Evolutionary conservation across 73 alveolate genomes (phyloP).

Genomic region (Blepharisma japonicum): DNA sequence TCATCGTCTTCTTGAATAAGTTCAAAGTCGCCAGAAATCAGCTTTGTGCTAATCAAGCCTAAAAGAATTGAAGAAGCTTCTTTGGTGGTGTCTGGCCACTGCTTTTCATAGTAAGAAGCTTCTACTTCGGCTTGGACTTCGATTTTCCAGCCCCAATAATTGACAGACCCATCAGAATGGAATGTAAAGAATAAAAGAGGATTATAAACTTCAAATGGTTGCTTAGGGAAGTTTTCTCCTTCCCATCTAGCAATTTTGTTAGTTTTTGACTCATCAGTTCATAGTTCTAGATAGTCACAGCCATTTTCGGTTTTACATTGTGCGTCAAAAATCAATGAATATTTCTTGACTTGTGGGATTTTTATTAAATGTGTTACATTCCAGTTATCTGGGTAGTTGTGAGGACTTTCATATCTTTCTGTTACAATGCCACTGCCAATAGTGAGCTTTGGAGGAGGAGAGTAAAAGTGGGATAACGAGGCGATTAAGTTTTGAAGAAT

Average conservation of each 20-base stretch:
- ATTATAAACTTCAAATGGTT: background rate
- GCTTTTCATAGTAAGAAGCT: background rate
- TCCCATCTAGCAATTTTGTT: background rate
- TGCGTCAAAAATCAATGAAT: background rate
- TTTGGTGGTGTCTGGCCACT: constrained; percentile 1
- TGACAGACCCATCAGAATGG: background rate
- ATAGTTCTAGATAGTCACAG: constrained; percentile 15
- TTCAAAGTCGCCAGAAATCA: background rate
- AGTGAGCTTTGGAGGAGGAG: background rate
- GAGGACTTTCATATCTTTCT: constrained; percentile 18
- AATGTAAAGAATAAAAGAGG: background rate
- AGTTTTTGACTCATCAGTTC: background rate
- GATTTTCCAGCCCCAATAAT: constrained; percentile 18
- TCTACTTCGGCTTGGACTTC: constrained; percentile 1
- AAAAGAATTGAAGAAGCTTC: background rate
- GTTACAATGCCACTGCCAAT: background rate
- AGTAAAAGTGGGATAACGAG: background rate
- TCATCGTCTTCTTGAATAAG: background rate
- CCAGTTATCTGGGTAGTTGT: background rate
- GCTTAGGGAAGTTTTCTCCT: constrained; percentile 13
- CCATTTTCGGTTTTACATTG: constrained; percentile 23
- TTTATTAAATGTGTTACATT: background rate
- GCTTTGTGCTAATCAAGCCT: background rate
- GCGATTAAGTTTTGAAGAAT: too few species aligned
- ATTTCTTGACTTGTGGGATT: background rate